Evolutionary conservation across 805 yeast genomes (phyloP).

Genomic region (Kuraishia piskuri): DNA sequence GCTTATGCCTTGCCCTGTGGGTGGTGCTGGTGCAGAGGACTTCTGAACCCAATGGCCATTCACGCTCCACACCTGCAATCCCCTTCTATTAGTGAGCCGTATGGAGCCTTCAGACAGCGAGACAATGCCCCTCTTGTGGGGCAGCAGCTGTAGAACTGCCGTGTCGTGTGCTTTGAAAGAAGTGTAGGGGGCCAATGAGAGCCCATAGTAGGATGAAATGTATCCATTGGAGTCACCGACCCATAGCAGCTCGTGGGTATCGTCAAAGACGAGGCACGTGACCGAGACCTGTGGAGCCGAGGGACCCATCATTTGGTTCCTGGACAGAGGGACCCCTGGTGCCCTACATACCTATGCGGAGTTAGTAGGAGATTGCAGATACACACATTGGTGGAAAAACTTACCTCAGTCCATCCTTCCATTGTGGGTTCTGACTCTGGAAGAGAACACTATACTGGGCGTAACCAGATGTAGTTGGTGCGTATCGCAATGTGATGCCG

Average conservation of each 20-base stretch:
- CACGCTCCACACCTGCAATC: constrained; percentile 16
- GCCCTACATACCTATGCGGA: not conserved
- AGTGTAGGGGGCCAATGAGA: constrained; percentile 45
- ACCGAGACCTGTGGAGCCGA: not conserved
- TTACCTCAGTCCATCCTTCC: constrained; percentile 2
- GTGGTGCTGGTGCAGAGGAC: no score
- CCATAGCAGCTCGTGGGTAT: constrained; percentile 75
- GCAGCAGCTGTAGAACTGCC: constrained; percentile 42
- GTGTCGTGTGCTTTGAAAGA: constrained; percentile 43
- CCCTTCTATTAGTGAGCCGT: constrained; percentile 48
- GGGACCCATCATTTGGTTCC: not conserved
- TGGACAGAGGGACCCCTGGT: not conserved
- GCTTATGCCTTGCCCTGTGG: not conserved
- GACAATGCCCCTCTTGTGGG: constrained; percentile 49
- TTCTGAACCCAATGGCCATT: not conserved
- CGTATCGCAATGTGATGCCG: no score
- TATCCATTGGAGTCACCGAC: constrained; percentile 63
- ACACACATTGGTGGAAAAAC: not conserved
- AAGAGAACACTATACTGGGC: not conserved
- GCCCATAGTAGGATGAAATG: constrained; percentile 33
- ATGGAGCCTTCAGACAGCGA: constrained; percentile 45
- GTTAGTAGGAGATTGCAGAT: not conserved
- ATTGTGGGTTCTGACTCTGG: not conserved
- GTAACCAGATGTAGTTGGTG: no score
- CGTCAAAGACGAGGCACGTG: constrained; percentile 45